Percentiles rank a stretch among this genome's conserved stretches.
Conservation (phyloP, 2,329 filamentous ascomycete genomes). For the Xylaria sp. region DNA sequence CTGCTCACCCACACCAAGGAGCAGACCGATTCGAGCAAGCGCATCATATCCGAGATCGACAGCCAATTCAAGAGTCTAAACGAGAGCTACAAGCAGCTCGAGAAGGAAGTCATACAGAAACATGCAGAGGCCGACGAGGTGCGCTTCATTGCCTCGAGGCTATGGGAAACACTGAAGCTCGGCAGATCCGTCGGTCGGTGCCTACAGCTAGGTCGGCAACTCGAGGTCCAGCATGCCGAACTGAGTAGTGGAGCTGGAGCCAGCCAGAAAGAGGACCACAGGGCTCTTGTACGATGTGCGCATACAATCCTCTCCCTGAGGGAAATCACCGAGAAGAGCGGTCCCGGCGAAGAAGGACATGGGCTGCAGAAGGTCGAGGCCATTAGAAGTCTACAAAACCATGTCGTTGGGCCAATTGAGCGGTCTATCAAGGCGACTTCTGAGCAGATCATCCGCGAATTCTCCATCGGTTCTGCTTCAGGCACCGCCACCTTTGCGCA, state of each 20-base stretch:
- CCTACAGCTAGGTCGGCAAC: slow-evolving; percentile 82
- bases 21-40: slow-evolving; percentile 76
- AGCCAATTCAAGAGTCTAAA: slow-evolving; percentile 82
- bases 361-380: slow-evolving; percentile 79
- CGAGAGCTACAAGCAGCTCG: slow-evolving; percentile 84
- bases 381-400: slow-evolving; percentile 74
- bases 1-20: slow-evolving; percentile 80
- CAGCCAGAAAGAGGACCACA: slow-evolving; percentile 74
- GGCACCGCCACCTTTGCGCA: slow-evolving; percentile 68
- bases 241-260: slow-evolving; percentile 58
- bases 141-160: slow-evolving; percentile 76
- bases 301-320: slow-evolving; percentile 81
- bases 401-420: slow-evolving; percentile 77
- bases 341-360: slow-evolving; percentile 77
- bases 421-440: slow-evolving; percentile 76
- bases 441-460: slow-evolving; percentile 84
- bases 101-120: slow-evolving; percentile 86
- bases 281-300: slow-evolving; percentile 82
- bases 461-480: slow-evolving; percentile 72
- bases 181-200: slow-evolving; percentile 81
- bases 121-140: slow-evolving; percentile 89
- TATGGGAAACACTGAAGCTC: slow-evolving; percentile 83
- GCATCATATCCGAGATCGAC: slow-evolving; percentile 80
- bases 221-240: slow-evolving; percentile 87
- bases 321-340: slow-evolving; percentile 75